Conservation (phyloP, 2,329 filamentous ascomycete genomes). For the Cladosporium sp. region DNA sequence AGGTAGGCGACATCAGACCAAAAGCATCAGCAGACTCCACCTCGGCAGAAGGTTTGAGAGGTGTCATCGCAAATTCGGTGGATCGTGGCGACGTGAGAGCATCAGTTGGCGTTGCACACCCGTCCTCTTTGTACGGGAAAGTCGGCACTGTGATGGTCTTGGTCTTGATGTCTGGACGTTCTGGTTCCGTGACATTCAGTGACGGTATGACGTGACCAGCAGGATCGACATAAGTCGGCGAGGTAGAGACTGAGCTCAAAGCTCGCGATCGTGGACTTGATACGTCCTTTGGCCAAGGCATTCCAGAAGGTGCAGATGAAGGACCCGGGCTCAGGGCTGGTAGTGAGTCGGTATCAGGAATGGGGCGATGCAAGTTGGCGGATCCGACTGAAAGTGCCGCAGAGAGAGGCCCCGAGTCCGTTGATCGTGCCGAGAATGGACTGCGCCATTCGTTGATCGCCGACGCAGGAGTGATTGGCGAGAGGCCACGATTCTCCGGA, state of each 20-base stretch:
- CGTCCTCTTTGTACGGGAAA: constrained; percentile 13
- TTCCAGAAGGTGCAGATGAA: constrained; percentile 62
- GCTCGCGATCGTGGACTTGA: constrained; percentile 22
- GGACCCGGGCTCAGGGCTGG: constrained; percentile 51
- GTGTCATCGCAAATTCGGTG: constrained; percentile 33
- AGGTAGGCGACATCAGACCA: constrained; percentile 37
- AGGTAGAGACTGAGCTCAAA: constrained; percentile 39
- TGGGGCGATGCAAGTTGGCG: neutral
- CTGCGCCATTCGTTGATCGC: constrained; percentile 30
- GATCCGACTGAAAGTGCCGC: neutral
- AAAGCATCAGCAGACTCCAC: constrained; percentile 34
- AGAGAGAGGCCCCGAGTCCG: constrained; percentile 1
- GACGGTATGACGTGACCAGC: constrained; percentile 32
- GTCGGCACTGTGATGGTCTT: constrained; percentile 7
- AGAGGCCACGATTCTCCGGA: constrained; percentile 27
- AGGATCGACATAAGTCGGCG: constrained; percentile 46
- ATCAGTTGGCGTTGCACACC: constrained; percentile 20
- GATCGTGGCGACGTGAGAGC: constrained; percentile 36
- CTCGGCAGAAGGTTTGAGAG: constrained; percentile 28
- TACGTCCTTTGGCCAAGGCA: constrained; percentile 55
- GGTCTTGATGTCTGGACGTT: constrained; percentile 2
- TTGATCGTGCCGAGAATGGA: constrained; percentile 23
- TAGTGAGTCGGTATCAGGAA: constrained; percentile 21
- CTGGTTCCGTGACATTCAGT: constrained; percentile 23
- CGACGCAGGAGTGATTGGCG: constrained; percentile 31